These are phyloP conservation scores for Ceriops zippeliana DNA, from an alignment of 345 rosid species.

Conservation along the genomic window DNA sequence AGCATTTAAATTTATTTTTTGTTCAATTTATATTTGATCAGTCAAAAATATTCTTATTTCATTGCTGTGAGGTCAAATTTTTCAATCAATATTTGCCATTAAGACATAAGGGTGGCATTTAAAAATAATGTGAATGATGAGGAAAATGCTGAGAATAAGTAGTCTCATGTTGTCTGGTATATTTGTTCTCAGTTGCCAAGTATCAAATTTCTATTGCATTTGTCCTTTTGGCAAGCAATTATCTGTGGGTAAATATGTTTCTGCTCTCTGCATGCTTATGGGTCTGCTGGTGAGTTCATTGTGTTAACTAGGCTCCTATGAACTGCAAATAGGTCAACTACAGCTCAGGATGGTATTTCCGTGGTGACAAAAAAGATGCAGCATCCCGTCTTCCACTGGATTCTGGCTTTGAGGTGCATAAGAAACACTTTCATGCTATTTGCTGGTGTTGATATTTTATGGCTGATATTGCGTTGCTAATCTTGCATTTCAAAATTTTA, in stretches of 20 bases:
- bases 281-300: background rate
- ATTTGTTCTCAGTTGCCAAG: background rate
- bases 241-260: background rate
- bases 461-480: conserved; percentile 1
- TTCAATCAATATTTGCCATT: no score
- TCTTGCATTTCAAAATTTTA: background rate
- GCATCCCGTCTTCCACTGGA: conserved; percentile 76
- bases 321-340: conserved; percentile 66
- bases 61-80: no score
- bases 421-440: conserved; percentile 5
- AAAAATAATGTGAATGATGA: background rate
- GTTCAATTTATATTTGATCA: no score
- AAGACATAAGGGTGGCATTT: no score
- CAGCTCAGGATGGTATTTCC: conserved; percentile 91
- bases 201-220: background rate
- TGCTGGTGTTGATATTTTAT: conserved; percentile 15
- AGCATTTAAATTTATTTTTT: no score
- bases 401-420: conserved; percentile 88
- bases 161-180: background rate
- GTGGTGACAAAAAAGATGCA: conserved; percentile 36
- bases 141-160: background rate
- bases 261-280: background rate
- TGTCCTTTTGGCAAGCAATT: background rate
- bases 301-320: conserved; percentile 14
- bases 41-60: no score